phyloP scores from a whole-genome alignment of 306 rosid species.

The Inga laurina region DNA sequence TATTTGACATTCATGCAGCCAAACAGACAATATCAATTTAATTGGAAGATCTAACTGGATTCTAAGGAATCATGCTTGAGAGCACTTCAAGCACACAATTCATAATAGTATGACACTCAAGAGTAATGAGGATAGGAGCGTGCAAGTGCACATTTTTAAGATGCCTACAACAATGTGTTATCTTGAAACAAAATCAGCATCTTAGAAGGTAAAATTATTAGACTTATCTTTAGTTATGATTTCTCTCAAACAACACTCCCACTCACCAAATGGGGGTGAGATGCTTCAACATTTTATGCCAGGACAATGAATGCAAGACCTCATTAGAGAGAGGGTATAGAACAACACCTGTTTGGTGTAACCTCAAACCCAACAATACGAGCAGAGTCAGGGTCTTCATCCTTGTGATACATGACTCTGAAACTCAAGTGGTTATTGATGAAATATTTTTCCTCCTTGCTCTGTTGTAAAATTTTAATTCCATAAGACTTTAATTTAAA shows the following conservation, averaged over 20 bases:
- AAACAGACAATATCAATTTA: neutral
- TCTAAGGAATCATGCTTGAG: neutral
- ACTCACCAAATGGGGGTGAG: neutral
- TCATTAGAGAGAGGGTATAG: neutral
- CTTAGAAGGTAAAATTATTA: neutral
- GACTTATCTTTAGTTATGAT: neutral
- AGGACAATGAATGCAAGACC: neutral
- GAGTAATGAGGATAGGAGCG: neutral
- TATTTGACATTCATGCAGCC: neutral
- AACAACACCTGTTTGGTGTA: conserved; percentile 59
- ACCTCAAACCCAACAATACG: conserved; percentile 80
- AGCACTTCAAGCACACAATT: neutral
- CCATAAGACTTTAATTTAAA: neutral
- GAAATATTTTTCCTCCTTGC: conserved; percentile 71
- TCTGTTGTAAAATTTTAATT: conserved; percentile 39
- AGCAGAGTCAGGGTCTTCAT: conserved; percentile 61
- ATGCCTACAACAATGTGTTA: neutral
- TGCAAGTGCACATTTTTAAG: neutral
- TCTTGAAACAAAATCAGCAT: neutral
- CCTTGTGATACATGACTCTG: conserved; percentile 75
- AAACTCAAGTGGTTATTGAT: conserved; percentile 77
- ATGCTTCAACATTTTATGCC: neutral
- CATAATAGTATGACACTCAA: neutral
- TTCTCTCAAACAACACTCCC: conserved; percentile 2
- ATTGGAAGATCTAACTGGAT: neutral